Evolutionary conservation across 345 rosid genomes (phyloP).

Genomic region (Hirschfeldia incana): DNA sequence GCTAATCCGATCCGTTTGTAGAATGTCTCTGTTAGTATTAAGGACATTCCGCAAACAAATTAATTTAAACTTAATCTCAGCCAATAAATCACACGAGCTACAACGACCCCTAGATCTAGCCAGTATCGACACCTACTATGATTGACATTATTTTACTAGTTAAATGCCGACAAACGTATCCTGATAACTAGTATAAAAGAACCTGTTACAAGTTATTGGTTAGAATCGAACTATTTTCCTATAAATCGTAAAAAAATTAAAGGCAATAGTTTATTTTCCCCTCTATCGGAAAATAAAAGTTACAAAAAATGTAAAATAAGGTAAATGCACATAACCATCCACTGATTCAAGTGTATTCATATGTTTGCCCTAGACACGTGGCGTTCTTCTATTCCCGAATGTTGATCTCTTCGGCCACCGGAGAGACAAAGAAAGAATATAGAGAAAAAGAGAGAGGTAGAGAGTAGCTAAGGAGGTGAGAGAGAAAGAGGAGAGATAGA

Average conservation of each 20-base stretch:
- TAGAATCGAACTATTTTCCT: constrained; percentile 2
- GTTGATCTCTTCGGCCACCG: constrained; percentile 36
- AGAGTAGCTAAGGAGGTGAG: constrained; percentile 1
- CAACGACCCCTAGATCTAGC: constrained; percentile 16
- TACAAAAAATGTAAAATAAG: not conserved
- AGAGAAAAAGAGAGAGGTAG: constrained; percentile 24
- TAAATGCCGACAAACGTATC: constrained; percentile 17
- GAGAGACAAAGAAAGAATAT: constrained; percentile 26
- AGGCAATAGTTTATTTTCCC: not conserved
- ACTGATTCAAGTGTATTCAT: constrained; percentile 27
- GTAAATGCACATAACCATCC: constrained; percentile 24
- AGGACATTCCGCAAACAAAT: not conserved
- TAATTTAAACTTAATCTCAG: not conserved
- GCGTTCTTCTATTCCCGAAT: constrained; percentile 25
- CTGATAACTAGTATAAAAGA: not conserved
- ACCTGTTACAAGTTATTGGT: not conserved
- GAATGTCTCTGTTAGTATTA: not conserved
- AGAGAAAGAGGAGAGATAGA: constrained; percentile 6
- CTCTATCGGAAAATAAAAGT: constrained; percentile 3
- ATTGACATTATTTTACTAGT: constrained; percentile 1
- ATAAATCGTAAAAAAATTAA: not conserved
- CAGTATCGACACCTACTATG: constrained; percentile 20
- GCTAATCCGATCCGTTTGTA: not conserved
- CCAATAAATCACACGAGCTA: not conserved
- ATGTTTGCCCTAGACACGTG: constrained; percentile 56